Evolutionary conservation across 78 protist genomes (phyloP), one percentile per base, ranked within the genome.

Genomic region (Dictyostelium brefeldianum): DNA sequence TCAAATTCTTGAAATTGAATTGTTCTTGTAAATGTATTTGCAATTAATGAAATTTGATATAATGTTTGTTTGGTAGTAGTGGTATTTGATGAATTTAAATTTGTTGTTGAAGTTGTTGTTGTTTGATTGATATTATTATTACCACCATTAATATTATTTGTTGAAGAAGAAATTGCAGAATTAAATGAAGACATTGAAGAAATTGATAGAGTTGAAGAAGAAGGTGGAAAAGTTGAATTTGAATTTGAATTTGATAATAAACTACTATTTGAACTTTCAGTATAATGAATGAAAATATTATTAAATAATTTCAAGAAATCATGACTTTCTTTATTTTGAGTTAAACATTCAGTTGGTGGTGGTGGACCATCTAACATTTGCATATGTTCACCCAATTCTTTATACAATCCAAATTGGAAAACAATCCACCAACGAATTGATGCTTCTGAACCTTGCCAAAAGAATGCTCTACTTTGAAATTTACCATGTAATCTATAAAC

Each of bases 401-500:
- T 74, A 36, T 87, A 87, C 10, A 87, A 62, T 17, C 80, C 80
- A 77, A 87, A 87, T 77, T 87, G 93, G 36, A 87, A 87, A 8
- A 87, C 93, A 31, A 87, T 77, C 93, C 93, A 87, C 93, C 93
- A 87, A 50, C 56, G 57, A 77, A 87, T 87, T 0, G 78, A 36
- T 31, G 93, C 83, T 5, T 77, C 70, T 10, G 80, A 25, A 4
- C 93, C 93, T 36, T 87, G 93, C 93, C 93, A 87, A 64, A 87
- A 87, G 22, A 77, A 87, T 0, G 51, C 93, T 77, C 73, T 54
- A 0, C 79, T 64, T 15, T 77, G 41, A 20, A 54, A 53, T 29
- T 73, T 56, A 27, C 81, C 84, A 36, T 64, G 43, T 4, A 77
- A 2, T 65, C 10, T 56, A 36, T 50, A 87, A n/a, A 87, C 59